Percentiles rank a stretch among this genome's conserved stretches.
Conservation (phyloP, 2,329 filamentous ascomycete species). For the Didymella pinodella region DNA sequence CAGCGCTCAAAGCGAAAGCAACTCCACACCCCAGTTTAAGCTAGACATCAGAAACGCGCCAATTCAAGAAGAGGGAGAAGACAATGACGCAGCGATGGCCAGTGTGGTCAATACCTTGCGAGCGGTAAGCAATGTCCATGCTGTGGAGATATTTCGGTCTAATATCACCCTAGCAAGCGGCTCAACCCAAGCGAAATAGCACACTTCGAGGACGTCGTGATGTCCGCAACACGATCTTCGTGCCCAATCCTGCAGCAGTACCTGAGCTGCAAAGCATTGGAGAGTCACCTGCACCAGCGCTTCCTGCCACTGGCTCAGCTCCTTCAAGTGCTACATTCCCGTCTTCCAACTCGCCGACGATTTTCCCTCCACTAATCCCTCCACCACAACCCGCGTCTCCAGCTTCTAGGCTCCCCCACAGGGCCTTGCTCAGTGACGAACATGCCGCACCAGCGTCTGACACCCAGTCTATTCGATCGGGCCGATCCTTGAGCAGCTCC, state of each 20-base stretch:
- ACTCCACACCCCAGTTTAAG: slow-evolving; percentile 67
- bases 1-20: slow-evolving; percentile 38
- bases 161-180: slow-evolving; percentile 57
- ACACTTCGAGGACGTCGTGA: slow-evolving; percentile 89
- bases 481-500: slow-evolving; percentile 76
- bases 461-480: slow-evolving; percentile 89
- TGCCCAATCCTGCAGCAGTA: slow-evolving; percentile 60
- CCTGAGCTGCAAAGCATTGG: slow-evolving; percentile 51
- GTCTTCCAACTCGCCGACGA: slow-evolving; percentile 14
- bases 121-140: slow-evolving; percentile 49
- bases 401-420: slow-evolving; percentile 46
- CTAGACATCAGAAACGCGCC: slow-evolving; percentile 81
- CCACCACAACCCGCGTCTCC: slow-evolving; percentile 48
- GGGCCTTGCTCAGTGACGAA: slow-evolving; percentile 55
- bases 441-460: slow-evolving; percentile 72
- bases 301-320: slow-evolving; percentile 26
- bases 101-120: slow-evolving; percentile 78
- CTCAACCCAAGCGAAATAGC: slow-evolving; percentile 65
- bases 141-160: slow-evolving; percentile 19
- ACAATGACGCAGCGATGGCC: slow-evolving; percentile 75
- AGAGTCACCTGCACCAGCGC: slow-evolving; percentile 41
- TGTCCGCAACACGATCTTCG: slow-evolving; percentile 88
- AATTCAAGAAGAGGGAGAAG: slow-evolving; percentile 78
- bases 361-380: slow-evolving; percentile 29
- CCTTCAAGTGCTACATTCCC: slow-evolving; percentile 27